Evolutionary conservation across 2,329 filamentous ascomycete genomes (phyloP).

Genomic region (Fusarium annulatum): DNA sequence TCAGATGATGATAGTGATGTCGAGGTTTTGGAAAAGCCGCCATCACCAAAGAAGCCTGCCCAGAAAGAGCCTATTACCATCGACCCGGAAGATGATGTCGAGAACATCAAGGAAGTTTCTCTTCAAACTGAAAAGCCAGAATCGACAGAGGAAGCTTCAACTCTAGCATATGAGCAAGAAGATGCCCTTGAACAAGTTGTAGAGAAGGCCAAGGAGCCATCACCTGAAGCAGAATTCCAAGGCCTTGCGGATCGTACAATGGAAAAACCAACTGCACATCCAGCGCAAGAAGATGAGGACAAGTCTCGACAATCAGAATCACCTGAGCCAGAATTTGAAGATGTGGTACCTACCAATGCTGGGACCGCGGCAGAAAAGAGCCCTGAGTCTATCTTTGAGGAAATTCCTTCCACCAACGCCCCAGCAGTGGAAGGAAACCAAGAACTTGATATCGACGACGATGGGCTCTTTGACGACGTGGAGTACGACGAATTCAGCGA

Average conservation of each 20-base stretch:
- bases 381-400: constrained; percentile 28
- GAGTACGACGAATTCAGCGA: constrained; percentile 84
- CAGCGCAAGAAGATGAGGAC: constrained; percentile 13
- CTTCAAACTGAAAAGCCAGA: neutral
- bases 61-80: neutral
- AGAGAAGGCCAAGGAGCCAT: neutral
- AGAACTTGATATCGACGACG: constrained; percentile 47
- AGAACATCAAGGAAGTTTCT: neutral
- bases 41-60: constrained; percentile 44
- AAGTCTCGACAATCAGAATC: constrained; percentile 48
- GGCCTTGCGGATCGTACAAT: constrained; percentile 5
- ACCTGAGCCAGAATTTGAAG: constrained; percentile 52
- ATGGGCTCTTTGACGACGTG: constrained; percentile 63
- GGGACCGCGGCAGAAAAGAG: constrained; percentile 11
- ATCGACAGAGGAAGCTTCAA: neutral
- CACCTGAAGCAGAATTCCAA: neutral
- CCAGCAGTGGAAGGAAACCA: neutral
- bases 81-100: constrained; percentile 14
- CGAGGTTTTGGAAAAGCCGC: constrained; percentile 65
- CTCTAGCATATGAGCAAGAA: neutral
- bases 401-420: constrained; percentile 11
- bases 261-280: neutral
- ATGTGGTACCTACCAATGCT: constrained; percentile 46
- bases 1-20: constrained; percentile 68
- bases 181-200: neutral